Evolutionary conservation across 108 stramenopile species (phyloP).

Genomic region (Cyclotella distinguenda): DNA sequence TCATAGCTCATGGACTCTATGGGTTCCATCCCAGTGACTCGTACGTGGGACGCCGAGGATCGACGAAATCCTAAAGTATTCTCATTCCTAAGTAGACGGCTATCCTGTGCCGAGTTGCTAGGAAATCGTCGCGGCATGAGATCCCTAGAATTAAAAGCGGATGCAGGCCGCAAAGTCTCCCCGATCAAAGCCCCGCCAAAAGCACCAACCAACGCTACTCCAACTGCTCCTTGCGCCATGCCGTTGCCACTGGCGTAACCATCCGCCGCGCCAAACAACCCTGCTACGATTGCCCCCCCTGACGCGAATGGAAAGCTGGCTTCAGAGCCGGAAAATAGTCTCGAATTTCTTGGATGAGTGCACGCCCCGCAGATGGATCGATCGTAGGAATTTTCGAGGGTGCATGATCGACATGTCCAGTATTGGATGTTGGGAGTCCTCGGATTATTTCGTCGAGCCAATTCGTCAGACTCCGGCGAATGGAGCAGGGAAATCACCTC

Average conservation of each 20-base stretch:
- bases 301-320: neutral
- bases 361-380: no score
- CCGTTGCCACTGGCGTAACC: neutral
- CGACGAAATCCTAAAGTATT: neutral
- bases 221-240: neutral
- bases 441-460: no score
- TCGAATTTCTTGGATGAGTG: no score
- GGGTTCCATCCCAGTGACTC: neutral
- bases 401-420: no score
- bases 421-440: no score
- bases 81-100: no score
- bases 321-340: neutral
- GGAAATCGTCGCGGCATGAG: neutral
- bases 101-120: neutral
- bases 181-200: constrained; percentile 8
- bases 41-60: neutral
- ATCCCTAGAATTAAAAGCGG: neutral
- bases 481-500: no score
- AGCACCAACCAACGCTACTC: neutral
- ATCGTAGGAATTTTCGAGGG: no score
- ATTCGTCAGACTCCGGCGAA: no score
- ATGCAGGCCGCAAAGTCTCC: constrained; percentile 5
- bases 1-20: constrained; percentile 65
- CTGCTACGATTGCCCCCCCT: constrained; percentile 2
- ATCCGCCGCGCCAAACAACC: constrained; percentile 11